Base-by-base conservation (phyloP, 306 rosid genomes). In the Vicia sativa region DNA sequence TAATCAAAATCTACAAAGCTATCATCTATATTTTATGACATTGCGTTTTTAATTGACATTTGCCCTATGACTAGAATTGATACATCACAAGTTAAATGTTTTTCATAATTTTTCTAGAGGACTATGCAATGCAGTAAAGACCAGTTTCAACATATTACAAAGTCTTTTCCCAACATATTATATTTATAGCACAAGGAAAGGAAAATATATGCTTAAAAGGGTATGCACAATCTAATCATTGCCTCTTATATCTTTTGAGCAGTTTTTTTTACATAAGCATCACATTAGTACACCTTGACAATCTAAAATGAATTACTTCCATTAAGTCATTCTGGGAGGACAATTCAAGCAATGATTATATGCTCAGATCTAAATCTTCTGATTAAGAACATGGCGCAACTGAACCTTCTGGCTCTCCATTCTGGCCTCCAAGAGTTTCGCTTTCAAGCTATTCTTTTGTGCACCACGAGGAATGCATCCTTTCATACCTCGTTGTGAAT, bases 381-480 rank as follows among this genome's bases (percentile, higher is more conserved):
- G 96, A 56, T 88, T 90, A 65, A 92, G 98, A 62, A 90, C 96
- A 54, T 92, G 96, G 52, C 96, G 93, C 75, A 92, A 62, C 70
- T 92, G 98, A 55, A 92, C 73, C 77, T 86, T 92, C 72, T 89
- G 98, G 75, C 85, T 84, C 70, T 89, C 98, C 83, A 89, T 76
- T 78, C 93, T 90, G 16, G 98, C 96, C 82, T 92, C 98, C 76
- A 92, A 18, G 63, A 92, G 95, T 81, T 76, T 86, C 23, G 96
- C 87, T 85, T 89, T 92, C 83, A 92, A 83, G 71, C 98, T 89
- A 76, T 78, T 77, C 81, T 92, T 92, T 82, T 74, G 83, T 0
- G 74, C 73, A 2, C 44, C 73, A 10, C 83, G 93, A 70, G 98
- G 96, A 50, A 90, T 88, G 84, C 95, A 88, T 45, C 91, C 96